phyloP scores from a whole-genome alignment of 129 eudicot genomes.

The Flaveria linearis region DNA sequence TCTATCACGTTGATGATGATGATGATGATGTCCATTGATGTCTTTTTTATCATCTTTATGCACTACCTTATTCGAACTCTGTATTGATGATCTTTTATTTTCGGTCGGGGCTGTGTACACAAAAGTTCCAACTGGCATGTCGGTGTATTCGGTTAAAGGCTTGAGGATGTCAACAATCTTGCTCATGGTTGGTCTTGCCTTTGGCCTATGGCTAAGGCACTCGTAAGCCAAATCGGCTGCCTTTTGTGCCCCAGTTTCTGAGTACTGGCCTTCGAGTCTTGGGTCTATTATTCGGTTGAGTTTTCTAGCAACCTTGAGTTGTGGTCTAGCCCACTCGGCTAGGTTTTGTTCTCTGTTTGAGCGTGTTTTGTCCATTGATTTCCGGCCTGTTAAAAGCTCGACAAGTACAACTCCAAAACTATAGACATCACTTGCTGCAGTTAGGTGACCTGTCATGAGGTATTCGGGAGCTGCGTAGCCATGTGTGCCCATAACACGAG shows the following conservation, averaged over 20 bases:
- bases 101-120: constrained; percentile 60
- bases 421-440: constrained; percentile 89
- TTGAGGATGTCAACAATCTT: constrained; percentile 54
- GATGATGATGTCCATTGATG: constrained; percentile 25
- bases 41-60: constrained; percentile 32
- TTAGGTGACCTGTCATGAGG: constrained; percentile 76
- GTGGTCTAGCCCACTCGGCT: constrained; percentile 85
- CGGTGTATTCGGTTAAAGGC: constrained; percentile 50
- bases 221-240: constrained; percentile 80
- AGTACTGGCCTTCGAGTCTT: constrained; percentile 75
- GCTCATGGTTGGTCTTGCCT: constrained; percentile 69
- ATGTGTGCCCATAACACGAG: constrained; percentile 59
- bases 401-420: constrained; percentile 85
- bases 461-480: constrained; percentile 87
- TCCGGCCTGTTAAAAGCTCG: constrained; percentile 81
- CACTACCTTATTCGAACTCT: constrained; percentile 24
- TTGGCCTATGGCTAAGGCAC: constrained; percentile 80
- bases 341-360: constrained; percentile 69
- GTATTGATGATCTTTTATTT: constrained; percentile 18
- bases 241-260: constrained; percentile 68
- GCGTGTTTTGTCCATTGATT: constrained; percentile 74
- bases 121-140: constrained; percentile 51
- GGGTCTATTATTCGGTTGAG: constrained; percentile 74
- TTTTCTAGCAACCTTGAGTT: constrained; percentile 51
- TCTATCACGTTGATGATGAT: constrained; percentile 39